A percentile compares a stretch with the other conserved stretches of the same genome.
Conservation (phyloP, 345 rosid genomes). For the Populus simonii region DNA sequence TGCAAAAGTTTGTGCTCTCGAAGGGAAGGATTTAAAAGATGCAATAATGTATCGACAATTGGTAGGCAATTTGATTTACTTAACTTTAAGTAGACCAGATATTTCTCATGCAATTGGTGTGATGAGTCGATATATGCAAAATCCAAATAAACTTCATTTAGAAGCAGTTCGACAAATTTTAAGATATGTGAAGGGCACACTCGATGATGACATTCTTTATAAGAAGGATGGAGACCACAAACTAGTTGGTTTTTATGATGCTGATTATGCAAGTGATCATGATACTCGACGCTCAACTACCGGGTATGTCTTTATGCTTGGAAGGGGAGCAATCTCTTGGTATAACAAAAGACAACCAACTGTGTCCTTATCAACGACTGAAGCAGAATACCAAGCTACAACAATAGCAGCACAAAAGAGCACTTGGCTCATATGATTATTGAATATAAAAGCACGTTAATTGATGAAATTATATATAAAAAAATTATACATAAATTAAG, state of each 20-base stretch:
- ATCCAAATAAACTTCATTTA: constrained; percentile 3
- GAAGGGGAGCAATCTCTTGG: neutral
- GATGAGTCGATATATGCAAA: constrained; percentile 2
- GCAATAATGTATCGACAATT: neutral
- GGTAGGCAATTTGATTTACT: neutral
- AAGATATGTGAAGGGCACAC: neutral
- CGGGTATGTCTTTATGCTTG: neutral
- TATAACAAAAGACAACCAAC: neutral
- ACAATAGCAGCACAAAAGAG: no score
- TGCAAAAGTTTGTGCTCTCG: neutral
- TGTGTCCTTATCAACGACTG: neutral
- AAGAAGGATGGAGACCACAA: neutral
- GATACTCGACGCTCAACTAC: neutral
- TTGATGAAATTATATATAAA: no score
- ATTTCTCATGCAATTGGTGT: neutral
- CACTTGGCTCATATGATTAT: no score
- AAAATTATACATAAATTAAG: no score
- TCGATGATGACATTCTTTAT: neutral
- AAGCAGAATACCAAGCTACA: no score
- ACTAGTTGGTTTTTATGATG: neutral
- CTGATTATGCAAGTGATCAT: neutral
- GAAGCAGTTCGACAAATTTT: neutral
- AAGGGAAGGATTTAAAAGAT: neutral
- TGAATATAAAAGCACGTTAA: no score
- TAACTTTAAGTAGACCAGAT: neutral